Base-by-base conservation (phyloP, 768 basidiomycete genomes). In the Tephrocybe sp. region DNA sequence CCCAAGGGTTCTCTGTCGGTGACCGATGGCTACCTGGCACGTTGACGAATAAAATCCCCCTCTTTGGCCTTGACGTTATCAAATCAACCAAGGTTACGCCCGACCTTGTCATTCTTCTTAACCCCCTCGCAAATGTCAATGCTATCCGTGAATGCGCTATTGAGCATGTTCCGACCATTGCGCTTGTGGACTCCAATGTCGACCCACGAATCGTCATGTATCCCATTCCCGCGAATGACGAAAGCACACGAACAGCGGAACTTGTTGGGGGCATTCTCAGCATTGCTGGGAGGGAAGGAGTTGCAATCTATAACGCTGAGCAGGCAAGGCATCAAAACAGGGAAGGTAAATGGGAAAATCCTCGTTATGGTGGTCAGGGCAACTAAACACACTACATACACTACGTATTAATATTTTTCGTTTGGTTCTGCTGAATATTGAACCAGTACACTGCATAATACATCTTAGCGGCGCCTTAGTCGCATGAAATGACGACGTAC, bases 121-220 rank as follows among this genome's bases (percentile, higher is more conserved):
- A 97, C 62, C 94, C 97, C 31, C 75, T 89, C 41, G 76, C 84
- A 33, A 91, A 93, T 63, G 75, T 88, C 55, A 85, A 83, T 56
- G 91, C 91, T 13, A 88, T 98, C 60, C 83, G 88, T 46, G 97
- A 99, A 71, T 94, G 92, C 60, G 91, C 92, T 13, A 75, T 84
- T 47, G 79, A 86, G 53, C 87, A 94, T 61, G 80, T 98, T 48
- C 97, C 97, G 0, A 98, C 97, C 1, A 84, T 98, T 52, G 97
- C 87, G 27, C 84, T 98, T 52, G 82, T 94, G 46, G 97, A 99
- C 68, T 91, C 94, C 18, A 93, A 99, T 64, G 88, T 84, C 36
- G 97, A 99, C 69, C 97, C 97, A 4, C 84, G 97, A 21, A 77
- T 93, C 31, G 94, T 99, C 54, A 97, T 97, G 79, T 98, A 97